Conservation (phyloP, 1,284 basidiomycete genomes). For the Taiwanofungus camphoratus region DNA sequence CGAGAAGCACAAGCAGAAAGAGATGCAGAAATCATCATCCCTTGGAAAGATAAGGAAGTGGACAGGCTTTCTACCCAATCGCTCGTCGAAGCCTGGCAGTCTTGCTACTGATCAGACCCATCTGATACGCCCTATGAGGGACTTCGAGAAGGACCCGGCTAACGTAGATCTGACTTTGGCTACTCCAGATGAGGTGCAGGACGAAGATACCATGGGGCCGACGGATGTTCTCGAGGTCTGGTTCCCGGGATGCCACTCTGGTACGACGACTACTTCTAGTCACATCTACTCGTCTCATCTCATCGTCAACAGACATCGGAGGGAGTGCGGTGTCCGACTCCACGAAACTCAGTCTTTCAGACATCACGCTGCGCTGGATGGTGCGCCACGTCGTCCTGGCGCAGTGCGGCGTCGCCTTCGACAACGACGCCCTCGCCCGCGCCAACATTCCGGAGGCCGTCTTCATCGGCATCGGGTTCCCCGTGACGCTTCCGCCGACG, state of each 20-base stretch:
- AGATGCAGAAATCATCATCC: not conserved
- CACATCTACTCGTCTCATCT: not conserved
- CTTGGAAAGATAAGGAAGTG: constrained; percentile 1
- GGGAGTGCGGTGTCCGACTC: constrained; percentile 51
- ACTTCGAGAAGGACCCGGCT: constrained; percentile 1
- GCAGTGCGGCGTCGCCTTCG: constrained; percentile 49
- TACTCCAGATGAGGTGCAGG: not conserved
- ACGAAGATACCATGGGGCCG: constrained; percentile 11
- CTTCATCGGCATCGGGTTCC: constrained; percentile 17
- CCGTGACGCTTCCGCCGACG: constrained; percentile 6
- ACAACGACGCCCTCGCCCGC: constrained; percentile 32
- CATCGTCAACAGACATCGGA: constrained; percentile 51
- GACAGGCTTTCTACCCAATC: constrained; percentile 1
- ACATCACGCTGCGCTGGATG: constrained; percentile 74
- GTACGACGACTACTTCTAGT: constrained; percentile 10
- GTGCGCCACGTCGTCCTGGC: constrained; percentile 44
- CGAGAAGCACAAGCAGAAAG: not conserved
- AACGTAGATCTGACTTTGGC: not conserved
- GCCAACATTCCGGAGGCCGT: constrained; percentile 28
- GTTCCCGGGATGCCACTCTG: constrained; percentile 29
- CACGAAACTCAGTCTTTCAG: constrained; percentile 38
- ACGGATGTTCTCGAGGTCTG: constrained; percentile 30
- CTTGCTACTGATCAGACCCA: constrained; percentile 1
- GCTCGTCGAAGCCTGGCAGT: not conserved
- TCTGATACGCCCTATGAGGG: not conserved